Evolutionary conservation across 2,329 filamentous ascomycete species (phyloP).

Genomic region (Aschersonia sp.): DNA sequence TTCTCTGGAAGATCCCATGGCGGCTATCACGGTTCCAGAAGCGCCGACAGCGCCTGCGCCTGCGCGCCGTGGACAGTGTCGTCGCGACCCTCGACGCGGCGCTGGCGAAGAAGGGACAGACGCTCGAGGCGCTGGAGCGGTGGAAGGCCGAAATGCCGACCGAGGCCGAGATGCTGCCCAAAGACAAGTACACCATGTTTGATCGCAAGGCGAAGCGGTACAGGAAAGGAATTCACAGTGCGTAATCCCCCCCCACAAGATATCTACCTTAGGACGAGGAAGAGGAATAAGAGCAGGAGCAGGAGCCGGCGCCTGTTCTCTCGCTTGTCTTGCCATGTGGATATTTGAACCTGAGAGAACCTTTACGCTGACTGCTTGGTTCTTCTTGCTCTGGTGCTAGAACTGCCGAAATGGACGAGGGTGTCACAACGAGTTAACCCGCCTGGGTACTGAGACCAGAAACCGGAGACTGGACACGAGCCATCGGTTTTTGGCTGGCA

Average conservation of each 20-base stretch:
- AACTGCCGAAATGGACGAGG: slow-evolving; percentile 85
- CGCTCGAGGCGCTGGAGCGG: slow-evolving; percentile 63
- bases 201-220: slow-evolving; percentile 93
- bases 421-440: slow-evolving; percentile 89
- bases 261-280: no score
- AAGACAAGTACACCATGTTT: slow-evolving; percentile 97
- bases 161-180: slow-evolving; percentile 87
- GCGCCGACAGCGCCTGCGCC: slow-evolving; percentile 65
- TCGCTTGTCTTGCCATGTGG: neutral
- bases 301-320: neutral
- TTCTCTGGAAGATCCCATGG: slow-evolving; percentile 97
- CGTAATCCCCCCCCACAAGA: slow-evolving; percentile 15
- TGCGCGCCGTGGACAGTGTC: slow-evolving; percentile 77
- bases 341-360: neutral
- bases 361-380: slow-evolving; percentile 7
- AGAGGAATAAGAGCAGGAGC: no score
- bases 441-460: slow-evolving; percentile 60
- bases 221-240: slow-evolving; percentile 95
- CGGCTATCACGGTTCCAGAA: slow-evolving; percentile 87
- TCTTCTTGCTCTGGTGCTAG: slow-evolving; percentile 23
- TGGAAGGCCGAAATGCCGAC: slow-evolving; percentile 96
- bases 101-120: slow-evolving; percentile 56
- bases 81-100: slow-evolving; percentile 70
- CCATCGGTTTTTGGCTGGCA: neutral
- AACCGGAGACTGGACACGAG: no score